These are phyloP conservation scores for Verticillium dahliae DNA, from an alignment of 2,329 filamentous ascomycete species.

Conservation along the genomic window DNA sequence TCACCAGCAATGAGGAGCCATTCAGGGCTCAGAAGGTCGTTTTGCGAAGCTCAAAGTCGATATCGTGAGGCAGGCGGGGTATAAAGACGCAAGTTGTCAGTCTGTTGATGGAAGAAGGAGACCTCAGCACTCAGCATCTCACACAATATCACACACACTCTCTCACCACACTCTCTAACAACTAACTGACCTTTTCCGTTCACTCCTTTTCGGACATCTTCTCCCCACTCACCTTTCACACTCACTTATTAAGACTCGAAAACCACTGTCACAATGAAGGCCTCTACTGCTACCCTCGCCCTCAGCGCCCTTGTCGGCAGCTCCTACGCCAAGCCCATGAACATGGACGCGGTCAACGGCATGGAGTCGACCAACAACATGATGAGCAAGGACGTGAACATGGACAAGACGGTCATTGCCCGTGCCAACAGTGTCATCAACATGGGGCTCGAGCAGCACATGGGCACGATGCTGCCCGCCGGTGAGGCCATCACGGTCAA, in stretches of 20 bases:
- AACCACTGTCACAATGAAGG: slow-evolving; percentile 10
- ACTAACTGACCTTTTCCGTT: too few relatives aligned
- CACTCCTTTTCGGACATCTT: neutral
- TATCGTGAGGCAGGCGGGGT: neutral
- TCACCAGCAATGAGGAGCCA: neutral
- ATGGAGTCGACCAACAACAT: neutral
- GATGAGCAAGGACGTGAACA: neutral
- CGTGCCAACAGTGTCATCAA: neutral
- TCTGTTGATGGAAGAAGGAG: neutral
- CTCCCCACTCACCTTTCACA: neutral
- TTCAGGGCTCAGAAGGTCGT: neutral
- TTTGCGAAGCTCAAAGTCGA: neutral
- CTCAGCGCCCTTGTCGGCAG: slow-evolving; percentile 1
- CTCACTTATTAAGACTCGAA: neutral
- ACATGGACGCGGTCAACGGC: neutral
- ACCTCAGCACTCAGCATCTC: slow-evolving; percentile 3
- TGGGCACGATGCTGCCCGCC: neutral
- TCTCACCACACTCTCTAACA: neutral
- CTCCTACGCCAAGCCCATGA: slow-evolving; percentile 1
- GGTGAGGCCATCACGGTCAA: neutral
- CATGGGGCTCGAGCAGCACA: neutral
- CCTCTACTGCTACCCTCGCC: slow-evolving; percentile 1
- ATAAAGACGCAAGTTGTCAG: slow-evolving; percentile 7
- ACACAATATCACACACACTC: neutral
- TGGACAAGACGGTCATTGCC: neutral